phyloP scores from a whole-genome alignment of 208 protist genomes.

The Leishmania martiniquensis region DNA sequence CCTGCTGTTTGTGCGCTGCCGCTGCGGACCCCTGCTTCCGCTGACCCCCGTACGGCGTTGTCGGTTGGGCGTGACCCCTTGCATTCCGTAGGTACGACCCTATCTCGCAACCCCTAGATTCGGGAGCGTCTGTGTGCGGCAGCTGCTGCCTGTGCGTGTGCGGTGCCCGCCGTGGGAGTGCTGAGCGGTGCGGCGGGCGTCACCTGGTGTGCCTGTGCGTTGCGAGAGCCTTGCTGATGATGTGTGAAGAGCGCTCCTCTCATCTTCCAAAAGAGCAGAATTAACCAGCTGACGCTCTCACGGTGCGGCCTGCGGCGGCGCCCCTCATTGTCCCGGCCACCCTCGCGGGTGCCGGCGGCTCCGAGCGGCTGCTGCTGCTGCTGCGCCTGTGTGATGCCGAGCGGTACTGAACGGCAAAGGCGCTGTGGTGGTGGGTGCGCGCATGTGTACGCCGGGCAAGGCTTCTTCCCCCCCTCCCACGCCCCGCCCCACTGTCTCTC shows the following conservation, averaged over 20 bases:
- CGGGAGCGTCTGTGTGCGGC: not conserved
- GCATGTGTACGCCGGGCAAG: not conserved
- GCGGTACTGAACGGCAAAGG: constrained; percentile 27
- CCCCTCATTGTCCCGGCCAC: not conserved
- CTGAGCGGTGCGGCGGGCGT: too few species aligned
- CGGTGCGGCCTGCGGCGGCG: not conserved
- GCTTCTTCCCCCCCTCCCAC: not conserved
- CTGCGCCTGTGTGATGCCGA: constrained; percentile 30
- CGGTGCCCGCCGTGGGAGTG: too few species aligned
- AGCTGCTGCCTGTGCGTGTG: not conserved
- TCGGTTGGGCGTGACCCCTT: constrained; percentile 43
- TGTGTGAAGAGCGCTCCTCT: constrained; percentile 50
- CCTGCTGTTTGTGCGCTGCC: not conserved
- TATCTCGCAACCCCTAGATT: constrained; percentile 57
- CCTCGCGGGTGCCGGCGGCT: constrained; percentile 12
- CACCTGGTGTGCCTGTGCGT: not conserved
- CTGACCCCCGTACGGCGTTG: constrained; percentile 30
- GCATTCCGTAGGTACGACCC: constrained; percentile 23
- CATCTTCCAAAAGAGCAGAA: constrained; percentile 47
- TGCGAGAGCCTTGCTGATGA: constrained; percentile 29
- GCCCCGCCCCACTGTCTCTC: too few species aligned
- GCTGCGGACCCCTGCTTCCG: not conserved
- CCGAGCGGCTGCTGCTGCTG: not conserved
- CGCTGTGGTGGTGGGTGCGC: not conserved
- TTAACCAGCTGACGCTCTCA: constrained; percentile 41